Evolutionary conservation across 331 rosid species (phyloP).

Genomic region (Spiraea crenata): DNA sequence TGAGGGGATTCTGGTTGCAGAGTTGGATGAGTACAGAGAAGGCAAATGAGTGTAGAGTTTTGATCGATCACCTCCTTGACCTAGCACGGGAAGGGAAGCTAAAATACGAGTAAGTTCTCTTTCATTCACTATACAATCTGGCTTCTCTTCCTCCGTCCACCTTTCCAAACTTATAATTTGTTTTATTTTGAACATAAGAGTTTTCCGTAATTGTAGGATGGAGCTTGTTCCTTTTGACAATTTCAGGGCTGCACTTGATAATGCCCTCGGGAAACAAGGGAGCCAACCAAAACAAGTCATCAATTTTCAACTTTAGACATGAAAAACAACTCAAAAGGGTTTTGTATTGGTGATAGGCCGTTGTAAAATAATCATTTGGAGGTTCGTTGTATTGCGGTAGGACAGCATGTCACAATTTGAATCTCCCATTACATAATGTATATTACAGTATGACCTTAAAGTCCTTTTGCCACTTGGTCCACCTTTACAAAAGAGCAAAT

Average conservation of each 20-base stretch:
- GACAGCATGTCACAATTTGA: not conserved
- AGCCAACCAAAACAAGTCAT: slow-evolving; percentile 95
- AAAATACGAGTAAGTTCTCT: slow-evolving; percentile 65
- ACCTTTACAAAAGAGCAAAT: not conserved
- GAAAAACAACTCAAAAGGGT: not conserved
- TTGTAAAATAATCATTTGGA: not conserved
- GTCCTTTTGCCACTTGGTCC: not conserved
- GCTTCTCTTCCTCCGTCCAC: slow-evolving; percentile 6
- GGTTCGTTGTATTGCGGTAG: not conserved
- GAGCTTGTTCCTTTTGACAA: slow-evolving; percentile 69
- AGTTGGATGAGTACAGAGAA: slow-evolving; percentile 67
- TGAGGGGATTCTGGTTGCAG: slow-evolving; percentile 95
- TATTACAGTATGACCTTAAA: not conserved
- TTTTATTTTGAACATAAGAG: slow-evolving; percentile 9
- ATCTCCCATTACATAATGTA: not conserved
- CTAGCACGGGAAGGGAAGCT: slow-evolving; percentile 67
- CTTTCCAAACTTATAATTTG: not conserved
- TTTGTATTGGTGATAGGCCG: not conserved
- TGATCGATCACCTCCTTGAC: slow-evolving; percentile 78
- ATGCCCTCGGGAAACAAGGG: slow-evolving; percentile 83
- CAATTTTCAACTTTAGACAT: slow-evolving; percentile 40
- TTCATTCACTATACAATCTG: not conserved
- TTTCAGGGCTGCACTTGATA: slow-evolving; percentile 65
- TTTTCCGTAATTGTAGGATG: slow-evolving; percentile 49
- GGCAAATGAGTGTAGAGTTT: slow-evolving; percentile 60